Percentiles rank a stretch among this genome's conserved stretches.
Conservation (phyloP, 2,329 filamentous ascomycete species). For the Blastomyces percursus region DNA sequence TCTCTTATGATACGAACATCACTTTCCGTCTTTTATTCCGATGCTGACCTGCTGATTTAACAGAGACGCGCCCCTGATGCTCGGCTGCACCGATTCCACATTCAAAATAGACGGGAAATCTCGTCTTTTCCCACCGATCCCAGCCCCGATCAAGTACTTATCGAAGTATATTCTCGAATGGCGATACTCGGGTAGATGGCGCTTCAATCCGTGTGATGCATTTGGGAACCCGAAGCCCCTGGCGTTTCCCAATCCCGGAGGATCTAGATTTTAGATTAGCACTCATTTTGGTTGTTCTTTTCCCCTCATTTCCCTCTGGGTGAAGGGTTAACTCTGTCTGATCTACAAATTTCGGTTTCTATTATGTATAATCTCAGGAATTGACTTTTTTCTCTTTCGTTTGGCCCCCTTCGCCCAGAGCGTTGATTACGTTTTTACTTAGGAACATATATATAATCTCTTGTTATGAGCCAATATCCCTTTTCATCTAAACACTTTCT, state of each 20-base stretch:
- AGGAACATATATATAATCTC: not conserved
- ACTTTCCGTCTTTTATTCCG: not conserved
- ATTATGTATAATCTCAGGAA: not conserved
- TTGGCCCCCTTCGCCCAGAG: not conserved
- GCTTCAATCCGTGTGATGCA: constrained; percentile 11
- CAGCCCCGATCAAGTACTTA: constrained; percentile 7
- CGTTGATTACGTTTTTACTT: not conserved
- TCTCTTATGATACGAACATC: not conserved
- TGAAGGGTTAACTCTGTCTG: not conserved
- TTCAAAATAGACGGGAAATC: constrained; percentile 14
- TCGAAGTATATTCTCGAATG: constrained; percentile 10
- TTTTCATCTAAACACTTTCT: not conserved
- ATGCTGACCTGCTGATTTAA: constrained; percentile 4
- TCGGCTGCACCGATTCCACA: constrained; percentile 17
- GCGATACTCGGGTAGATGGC: constrained; percentile 9
- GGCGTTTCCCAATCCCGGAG: constrained; percentile 7
- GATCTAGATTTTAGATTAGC: not conserved
- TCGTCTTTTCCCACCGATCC: constrained; percentile 6
- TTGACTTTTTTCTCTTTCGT: not conserved
- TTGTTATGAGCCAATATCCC: not conserved
- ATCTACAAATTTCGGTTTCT: not conserved
- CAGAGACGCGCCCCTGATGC: constrained; percentile 13
- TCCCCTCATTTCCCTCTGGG: too few species aligned
- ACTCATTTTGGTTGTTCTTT: not conserved
- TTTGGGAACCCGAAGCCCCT: constrained; percentile 11